Base-by-base conservation (phyloP, 2,329 filamentous ascomycete genomes). In the Aspergillus niger region DNA sequence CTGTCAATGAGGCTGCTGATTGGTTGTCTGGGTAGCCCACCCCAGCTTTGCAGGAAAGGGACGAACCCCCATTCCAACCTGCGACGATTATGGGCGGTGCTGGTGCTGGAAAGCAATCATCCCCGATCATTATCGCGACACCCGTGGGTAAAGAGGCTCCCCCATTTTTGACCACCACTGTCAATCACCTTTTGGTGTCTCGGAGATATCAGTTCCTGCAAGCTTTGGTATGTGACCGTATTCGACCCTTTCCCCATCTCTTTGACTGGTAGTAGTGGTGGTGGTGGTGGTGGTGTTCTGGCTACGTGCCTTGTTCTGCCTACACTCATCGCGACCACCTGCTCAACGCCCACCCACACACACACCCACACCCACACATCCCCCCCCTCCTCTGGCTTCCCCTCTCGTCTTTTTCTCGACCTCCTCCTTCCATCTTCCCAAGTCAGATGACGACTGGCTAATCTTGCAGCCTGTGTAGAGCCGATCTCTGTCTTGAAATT, bases 361-460 rank as follows among this genome's bases (percentile, higher is more conserved):
- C 24, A 20, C 55, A 36, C 58, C 22, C 58, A 58, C 55, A 55
- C 59, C 24, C 55, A 61, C 58, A 61, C 48, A 49, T 20, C 51
- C 24, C 36, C 26, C 54, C 22, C 47, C 55, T 20, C 56, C 48
- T 44, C 47, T 54, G 38, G 24, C 22, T 55, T 49, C 55, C 52
- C 55, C 47, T 49, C 48, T 57, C 56, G 44, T 50, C 49, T 43
- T 36, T 53, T 49, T 44, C 50, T 53, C 36, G 22, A 44, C 41
- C 53, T 55, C 55, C 47, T 48, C 38, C 52, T 52, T 24, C 24
- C 39, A 48, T 58, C 49, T 43, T 54, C 30, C 8, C 48, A 52
- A 44, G 64, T 67, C 65, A 67, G 59, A 58, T 66, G 65, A 67
- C 58, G 47, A 57, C 49, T 63, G 26, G 60, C 58, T 66, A 62